Evolutionary conservation across 441 rosid genomes (phyloP).

Genomic region (Bruguiera hainesii): DNA sequence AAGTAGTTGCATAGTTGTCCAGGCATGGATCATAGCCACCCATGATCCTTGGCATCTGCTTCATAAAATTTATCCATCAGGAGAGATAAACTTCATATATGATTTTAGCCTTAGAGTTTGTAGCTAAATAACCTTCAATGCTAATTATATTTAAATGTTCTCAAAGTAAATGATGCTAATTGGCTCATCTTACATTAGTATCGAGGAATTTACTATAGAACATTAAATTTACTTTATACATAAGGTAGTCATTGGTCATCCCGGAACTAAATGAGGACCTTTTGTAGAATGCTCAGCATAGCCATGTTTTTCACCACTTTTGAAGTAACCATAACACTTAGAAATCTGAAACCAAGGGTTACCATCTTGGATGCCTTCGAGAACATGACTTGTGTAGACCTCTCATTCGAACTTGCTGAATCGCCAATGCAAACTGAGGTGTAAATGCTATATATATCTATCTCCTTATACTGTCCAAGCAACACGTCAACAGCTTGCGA

Average conservation of each 20-base stretch:
- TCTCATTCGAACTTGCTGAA: slow-evolving; percentile 18
- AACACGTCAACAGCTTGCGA: slow-evolving; percentile 23
- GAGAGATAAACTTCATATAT: too few species aligned
- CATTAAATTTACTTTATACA: too few species aligned
- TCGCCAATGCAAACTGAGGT: slow-evolving; percentile 48
- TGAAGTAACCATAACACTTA: background rate
- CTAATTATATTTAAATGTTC: background rate
- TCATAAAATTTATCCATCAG: background rate
- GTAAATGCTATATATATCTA: slow-evolving; percentile 80
- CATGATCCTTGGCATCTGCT: slow-evolving; percentile 69
- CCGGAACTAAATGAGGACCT: too few species aligned
- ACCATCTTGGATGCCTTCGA: slow-evolving; percentile 51
- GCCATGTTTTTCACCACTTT: background rate
- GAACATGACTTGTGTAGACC: slow-evolving; percentile 33
- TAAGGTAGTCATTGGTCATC: too few species aligned
- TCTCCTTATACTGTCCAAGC: slow-evolving; percentile 42
- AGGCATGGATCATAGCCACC: slow-evolving; percentile 77
- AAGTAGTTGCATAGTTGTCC: slow-evolving; percentile 49
- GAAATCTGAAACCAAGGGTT: background rate
- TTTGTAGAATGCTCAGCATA: background rate
- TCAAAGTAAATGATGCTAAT: background rate
- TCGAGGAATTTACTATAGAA: too few species aligned
- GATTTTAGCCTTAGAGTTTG: too few species aligned
- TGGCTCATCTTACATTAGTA: too few species aligned
- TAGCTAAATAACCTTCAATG: background rate